These are phyloP conservation scores for Tarenaya hassleriana DNA, from an alignment of 345 rosid genomes.

Conservation along the genomic window DNA sequence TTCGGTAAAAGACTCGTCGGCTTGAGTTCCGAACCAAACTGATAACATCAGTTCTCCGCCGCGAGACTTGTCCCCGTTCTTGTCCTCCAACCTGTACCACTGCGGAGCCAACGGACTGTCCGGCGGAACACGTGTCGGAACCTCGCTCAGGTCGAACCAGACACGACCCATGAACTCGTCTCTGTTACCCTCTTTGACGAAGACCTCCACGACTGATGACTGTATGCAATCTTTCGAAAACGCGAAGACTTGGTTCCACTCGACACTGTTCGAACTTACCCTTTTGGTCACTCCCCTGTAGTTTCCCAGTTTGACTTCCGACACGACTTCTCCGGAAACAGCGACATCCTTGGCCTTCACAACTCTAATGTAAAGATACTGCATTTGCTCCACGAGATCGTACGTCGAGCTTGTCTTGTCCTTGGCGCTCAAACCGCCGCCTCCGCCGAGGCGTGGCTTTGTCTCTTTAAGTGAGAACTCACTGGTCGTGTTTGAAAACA, in stretches of 20 bases:
- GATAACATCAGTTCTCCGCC: conserved; percentile 60
- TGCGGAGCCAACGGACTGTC: conserved; percentile 75
- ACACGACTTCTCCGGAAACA: conserved; percentile 42
- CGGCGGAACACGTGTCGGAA: conserved; percentile 61
- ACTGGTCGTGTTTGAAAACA: conserved; percentile 30
- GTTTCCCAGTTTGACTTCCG: conserved; percentile 62
- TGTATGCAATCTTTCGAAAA: conserved; percentile 71
- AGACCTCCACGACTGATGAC: conserved; percentile 61
- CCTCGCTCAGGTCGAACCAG: conserved; percentile 61
- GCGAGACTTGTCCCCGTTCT: conserved; percentile 34
- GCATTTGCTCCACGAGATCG: conserved; percentile 80
- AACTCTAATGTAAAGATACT: conserved; percentile 58
- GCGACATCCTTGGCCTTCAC: conserved; percentile 45
- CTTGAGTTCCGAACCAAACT: conserved; percentile 79
- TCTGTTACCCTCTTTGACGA: conserved; percentile 49
- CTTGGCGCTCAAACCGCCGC: conserved; percentile 41
- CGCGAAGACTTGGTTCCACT: conserved; percentile 74
- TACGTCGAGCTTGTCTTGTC: conserved; percentile 64
- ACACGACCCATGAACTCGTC: conserved; percentile 59
- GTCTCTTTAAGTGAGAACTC: conserved; percentile 70
- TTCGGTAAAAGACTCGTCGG: conserved; percentile 63
- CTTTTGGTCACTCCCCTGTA: conserved; percentile 59
- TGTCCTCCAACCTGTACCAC: conserved; percentile 62
- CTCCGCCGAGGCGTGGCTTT: conserved; percentile 63
- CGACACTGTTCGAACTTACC: conserved; percentile 28